phyloP scores from a whole-genome alignment of 164 flowering plant genomes.

The Kalanchoe fedtschenkoi region DNA sequence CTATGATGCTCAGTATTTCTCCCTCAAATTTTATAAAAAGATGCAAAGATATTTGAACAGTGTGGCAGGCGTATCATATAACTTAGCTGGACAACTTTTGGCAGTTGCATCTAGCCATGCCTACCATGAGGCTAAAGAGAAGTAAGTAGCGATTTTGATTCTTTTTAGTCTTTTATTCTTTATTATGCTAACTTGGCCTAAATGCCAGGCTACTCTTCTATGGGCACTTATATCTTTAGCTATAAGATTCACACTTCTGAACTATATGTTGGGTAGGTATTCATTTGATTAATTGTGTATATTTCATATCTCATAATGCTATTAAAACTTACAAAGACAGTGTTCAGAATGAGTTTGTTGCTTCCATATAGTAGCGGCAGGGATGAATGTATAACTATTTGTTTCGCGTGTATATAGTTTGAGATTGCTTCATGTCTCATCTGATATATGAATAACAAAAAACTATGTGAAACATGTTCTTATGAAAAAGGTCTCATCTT shows the following conservation, averaged over 20 bases:
- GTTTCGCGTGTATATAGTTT: no score
- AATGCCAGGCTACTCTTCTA: not conserved
- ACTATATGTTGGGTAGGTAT: no score
- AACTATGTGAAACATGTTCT: no score
- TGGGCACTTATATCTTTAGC: not conserved
- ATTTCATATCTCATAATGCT: not conserved
- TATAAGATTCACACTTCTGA: not conserved
- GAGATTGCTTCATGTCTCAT: no score
- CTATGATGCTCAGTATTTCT: not conserved
- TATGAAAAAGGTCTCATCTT: no score
- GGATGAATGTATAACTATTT: no score
- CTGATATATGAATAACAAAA: no score
- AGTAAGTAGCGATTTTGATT: conserved; percentile 28
- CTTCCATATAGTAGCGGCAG: not conserved
- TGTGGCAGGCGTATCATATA: conserved; percentile 68
- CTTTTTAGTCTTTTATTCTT: not conserved
- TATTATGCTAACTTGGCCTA: not conserved
- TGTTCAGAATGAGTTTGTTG: not conserved
- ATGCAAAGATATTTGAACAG: conserved; percentile 51
- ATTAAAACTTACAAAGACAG: not conserved
- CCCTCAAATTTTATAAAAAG: conserved; percentile 18
- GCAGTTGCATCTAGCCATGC: conserved; percentile 77
- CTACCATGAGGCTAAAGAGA: conserved; percentile 66
- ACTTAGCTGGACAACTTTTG: conserved; percentile 52
- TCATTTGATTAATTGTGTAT: no score